These are phyloP conservation scores for Elsinoe arachidis DNA, from an alignment of 2,329 filamentous ascomycete species.

Conservation along the genomic window DNA sequence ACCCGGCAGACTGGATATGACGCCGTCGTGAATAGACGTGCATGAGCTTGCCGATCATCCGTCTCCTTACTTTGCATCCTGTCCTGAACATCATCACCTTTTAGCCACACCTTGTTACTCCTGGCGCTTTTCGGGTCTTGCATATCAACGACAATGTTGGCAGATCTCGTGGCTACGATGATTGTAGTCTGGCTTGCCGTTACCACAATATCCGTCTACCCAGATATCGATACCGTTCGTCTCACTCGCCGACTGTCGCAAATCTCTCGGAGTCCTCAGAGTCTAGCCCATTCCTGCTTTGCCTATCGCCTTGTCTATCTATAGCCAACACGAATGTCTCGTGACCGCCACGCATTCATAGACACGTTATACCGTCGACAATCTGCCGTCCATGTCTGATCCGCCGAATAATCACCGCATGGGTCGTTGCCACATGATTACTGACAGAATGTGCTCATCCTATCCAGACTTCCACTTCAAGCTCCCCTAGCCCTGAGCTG, in stretches of 20 bases:
- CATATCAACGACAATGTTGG: neutral
- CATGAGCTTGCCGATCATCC: neutral
- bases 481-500: neutral
- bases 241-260: neutral
- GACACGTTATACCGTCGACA: neutral
- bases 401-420: neutral
- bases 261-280: neutral
- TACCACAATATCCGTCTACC: neutral
- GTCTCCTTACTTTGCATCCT: neutral
- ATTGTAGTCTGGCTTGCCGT: neutral
- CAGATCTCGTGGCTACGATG: neutral
- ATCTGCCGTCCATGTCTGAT: neutral
- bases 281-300: neutral
- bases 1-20: slow-evolving; percentile 5
- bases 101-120: neutral
- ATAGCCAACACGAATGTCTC: neutral
- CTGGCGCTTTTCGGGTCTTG: neutral
- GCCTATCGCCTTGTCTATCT: neutral
- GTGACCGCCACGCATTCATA: neutral
- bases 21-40: neutral
- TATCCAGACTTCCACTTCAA: neutral
- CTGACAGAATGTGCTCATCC: slow-evolving; percentile 1
- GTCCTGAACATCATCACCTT: neutral
- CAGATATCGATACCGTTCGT: neutral
- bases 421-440: neutral